Evolutionary conservation across 208 protist species (phyloP).

Genomic region (Phytomonas sp.): DNA sequence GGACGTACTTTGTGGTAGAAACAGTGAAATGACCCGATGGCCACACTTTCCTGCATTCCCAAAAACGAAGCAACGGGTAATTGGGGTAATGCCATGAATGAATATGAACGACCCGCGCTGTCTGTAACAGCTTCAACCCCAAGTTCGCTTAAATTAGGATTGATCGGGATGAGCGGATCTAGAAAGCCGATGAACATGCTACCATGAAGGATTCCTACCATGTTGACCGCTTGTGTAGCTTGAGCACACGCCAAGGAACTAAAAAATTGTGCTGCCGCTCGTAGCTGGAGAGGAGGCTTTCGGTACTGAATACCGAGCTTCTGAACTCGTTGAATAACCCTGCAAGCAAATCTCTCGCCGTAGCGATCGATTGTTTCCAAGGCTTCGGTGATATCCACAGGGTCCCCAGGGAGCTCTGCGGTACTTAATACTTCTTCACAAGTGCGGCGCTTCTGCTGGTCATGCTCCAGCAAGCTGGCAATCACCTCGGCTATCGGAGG

Average conservation of each 20-base stretch:
- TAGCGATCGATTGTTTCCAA: conserved; percentile 63
- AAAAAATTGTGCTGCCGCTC: conserved; percentile 25
- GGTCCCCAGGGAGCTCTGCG: conserved; percentile 65
- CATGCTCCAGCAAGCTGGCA: conserved; percentile 37
- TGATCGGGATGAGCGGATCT: conserved; percentile 44
- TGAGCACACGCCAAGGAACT: conserved; percentile 25
- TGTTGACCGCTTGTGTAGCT: conserved; percentile 31
- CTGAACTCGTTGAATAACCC: conserved; percentile 53
- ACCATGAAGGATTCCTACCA: conserved; percentile 61
- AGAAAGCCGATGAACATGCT: conserved; percentile 24
- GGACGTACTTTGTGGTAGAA: conserved; percentile 61
- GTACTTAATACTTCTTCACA: conserved; percentile 65
- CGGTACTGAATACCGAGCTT: conserved; percentile 26
- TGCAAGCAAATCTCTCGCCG: conserved; percentile 42
- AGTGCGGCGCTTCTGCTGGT: conserved; percentile 34
- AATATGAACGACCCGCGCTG: conserved; percentile 31
- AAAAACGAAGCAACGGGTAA: conserved; percentile 47
- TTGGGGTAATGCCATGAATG: conserved; percentile 34
- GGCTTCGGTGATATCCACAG: conserved; percentile 56
- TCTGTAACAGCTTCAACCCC: conserved; percentile 41
- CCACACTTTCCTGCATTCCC: conserved; percentile 30
- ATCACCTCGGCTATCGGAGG: conserved; percentile 54
- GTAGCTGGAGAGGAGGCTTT: conserved; percentile 24
- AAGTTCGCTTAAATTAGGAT: conserved; percentile 28
- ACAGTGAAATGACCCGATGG: conserved; percentile 51